Percentiles rank a stretch among this genome's conserved stretches.
These are phyloP conservation scores for Cladosporium sp. DNA, from an alignment of 2,329 filamentous ascomycete genomes.

Conservation along the genomic window DNA sequence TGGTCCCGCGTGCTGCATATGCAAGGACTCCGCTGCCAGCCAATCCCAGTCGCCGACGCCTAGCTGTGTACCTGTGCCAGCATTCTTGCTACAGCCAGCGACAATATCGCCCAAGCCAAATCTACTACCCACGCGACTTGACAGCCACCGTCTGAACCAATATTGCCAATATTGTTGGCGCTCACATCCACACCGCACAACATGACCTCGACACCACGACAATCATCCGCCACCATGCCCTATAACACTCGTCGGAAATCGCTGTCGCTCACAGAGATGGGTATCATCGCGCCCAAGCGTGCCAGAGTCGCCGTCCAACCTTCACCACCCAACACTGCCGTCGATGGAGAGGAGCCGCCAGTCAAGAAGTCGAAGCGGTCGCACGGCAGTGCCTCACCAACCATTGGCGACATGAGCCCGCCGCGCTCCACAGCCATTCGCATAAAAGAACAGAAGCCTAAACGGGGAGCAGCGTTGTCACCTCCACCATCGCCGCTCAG, in stretches of 20 bases:
- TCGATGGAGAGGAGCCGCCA: constrained; percentile 59
- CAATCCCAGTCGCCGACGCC: constrained; percentile 19
- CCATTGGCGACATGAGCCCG: constrained; percentile 43
- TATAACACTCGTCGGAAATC: constrained; percentile 98
- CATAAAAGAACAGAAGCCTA: constrained; percentile 52
- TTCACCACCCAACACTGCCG: constrained; percentile 64
- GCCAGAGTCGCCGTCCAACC: constrained; percentile 50
- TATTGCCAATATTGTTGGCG: neutral
- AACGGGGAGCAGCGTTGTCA: constrained; percentile 66
- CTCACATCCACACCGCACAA: neutral
- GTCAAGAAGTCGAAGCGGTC: constrained; percentile 72
- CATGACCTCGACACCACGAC: constrained; percentile 15
- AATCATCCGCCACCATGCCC: constrained; percentile 62
- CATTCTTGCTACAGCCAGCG: constrained; percentile 20
- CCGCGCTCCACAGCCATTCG: constrained; percentile 47
- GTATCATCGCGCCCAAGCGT: constrained; percentile 75
- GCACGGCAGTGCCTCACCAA: constrained; percentile 55
- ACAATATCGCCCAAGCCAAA: constrained; percentile 14
- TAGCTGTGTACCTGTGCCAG: constrained; percentile 17
- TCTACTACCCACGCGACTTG: constrained; percentile 9
- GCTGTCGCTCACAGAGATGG: constrained; percentile 86
- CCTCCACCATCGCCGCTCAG: constrained; percentile 74
- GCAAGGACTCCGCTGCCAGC: constrained; percentile 15
- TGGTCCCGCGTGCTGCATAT: constrained; percentile 20
- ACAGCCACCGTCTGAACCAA: neutral